A percentile compares a stretch with the other conserved stretches of the same genome.
Conservation (phyloP, 2,329 filamentous ascomycete genomes). For the Elsinoe ampelina region DNA sequence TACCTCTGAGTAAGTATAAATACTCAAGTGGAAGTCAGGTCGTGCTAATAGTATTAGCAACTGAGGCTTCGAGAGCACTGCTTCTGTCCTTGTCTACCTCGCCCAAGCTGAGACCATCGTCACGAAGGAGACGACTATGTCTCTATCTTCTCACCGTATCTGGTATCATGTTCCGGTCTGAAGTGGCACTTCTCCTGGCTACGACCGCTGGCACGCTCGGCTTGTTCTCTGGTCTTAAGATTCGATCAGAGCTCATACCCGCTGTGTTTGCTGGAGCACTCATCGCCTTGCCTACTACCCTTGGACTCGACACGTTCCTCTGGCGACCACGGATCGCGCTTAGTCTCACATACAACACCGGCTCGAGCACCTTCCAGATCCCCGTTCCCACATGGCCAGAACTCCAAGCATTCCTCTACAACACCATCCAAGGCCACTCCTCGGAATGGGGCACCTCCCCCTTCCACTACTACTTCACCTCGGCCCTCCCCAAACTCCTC, state of each 20-base stretch:
- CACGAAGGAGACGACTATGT: constrained; percentile 50
- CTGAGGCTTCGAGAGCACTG: constrained; percentile 49
- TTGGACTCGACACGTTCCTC: constrained; percentile 82
- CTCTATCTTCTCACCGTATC: constrained; percentile 70
- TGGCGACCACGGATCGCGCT: constrained; percentile 52
- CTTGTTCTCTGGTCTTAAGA: constrained; percentile 42
- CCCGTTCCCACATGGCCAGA: constrained; percentile 73
- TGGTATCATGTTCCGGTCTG: constrained; percentile 78
- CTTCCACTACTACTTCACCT: constrained; percentile 78
- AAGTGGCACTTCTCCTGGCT: constrained; percentile 71
- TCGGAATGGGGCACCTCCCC: constrained; percentile 81
- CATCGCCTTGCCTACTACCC: constrained; percentile 59
- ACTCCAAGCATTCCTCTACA: constrained; percentile 80
- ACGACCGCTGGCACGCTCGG: constrained; percentile 59
- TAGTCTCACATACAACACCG: constrained; percentile 1
- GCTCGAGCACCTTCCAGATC: background rate
- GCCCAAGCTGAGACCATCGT: constrained; percentile 26
- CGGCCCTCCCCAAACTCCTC: constrained; percentile 70
- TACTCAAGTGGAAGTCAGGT: background rate
- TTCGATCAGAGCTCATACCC: constrained; percentile 51
- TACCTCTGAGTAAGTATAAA: constrained; percentile 60
- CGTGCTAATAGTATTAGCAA: constrained; percentile 41
- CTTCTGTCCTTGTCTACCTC: constrained; percentile 38
- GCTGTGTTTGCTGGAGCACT: constrained; percentile 56
- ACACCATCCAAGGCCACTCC: constrained; percentile 73